Evolutionary conservation across 192 early-diverging fungal species (phyloP), one percentile per base, ranked within the genome.

Genomic region (Podila clonocystis): DNA sequence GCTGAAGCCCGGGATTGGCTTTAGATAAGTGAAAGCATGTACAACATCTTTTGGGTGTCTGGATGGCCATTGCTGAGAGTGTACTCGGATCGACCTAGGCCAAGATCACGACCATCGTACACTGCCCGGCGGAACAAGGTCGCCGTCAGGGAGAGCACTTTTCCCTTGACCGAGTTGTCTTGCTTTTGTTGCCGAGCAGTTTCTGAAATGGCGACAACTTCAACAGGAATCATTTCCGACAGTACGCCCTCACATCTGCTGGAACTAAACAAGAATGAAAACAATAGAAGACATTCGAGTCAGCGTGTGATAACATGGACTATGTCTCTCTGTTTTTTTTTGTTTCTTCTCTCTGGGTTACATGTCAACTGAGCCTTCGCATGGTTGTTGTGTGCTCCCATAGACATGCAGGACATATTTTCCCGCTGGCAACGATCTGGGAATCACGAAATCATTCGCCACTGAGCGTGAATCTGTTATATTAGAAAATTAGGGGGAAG

Each of bases 41-140:
- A 72, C 0, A 79, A 69, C 76, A 72, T 79, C 65, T 79, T 79
- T 50, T 79, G 55, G 36, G 65, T 79, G 62, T 79, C 76, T 15
- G 57, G 9, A 7, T 34, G 49, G 15, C 61, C 67, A 45, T 80
- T 66, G 2, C 52, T 62, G 19, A 65, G 63, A 9, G 58, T 4
- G 48, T 58, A 68, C 11, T 69, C 66, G 20, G 66, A 65, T n/a
- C 48, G 58, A 22, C 5, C 33, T 4, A 45, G 4, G 2, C 59
- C 55, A 19, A 67, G 58, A 24, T 48, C 52, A 49, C 75, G 64
- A 7, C 65, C 61, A 36, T 33, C 26, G 29, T 63, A 72, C 9
- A 64, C 22, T 12, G 29, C 24, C 30, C 70, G 69, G 24, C 41
- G 58, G 17, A 49, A 59, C 19, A 52, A 68, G n/a, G 63, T 49